Evolutionary conservation across 352 stramenopile genomes (phyloP).

Genomic region (Pythium rishiriense): DNA sequence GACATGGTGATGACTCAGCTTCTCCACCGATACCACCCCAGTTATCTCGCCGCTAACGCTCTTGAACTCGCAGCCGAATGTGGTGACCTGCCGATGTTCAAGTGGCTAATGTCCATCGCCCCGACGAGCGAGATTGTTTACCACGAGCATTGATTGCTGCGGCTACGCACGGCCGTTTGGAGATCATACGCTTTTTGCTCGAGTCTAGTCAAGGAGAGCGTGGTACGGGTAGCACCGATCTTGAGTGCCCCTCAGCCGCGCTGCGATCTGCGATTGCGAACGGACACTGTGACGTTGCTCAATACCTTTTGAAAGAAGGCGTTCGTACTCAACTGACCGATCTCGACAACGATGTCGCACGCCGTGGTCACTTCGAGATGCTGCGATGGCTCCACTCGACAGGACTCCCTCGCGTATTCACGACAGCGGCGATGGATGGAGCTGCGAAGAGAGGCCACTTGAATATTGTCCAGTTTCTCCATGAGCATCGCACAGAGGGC

Average conservation of each 20-base stretch:
- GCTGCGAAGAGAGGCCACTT: constrained; percentile 1
- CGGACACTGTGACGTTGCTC: not conserved
- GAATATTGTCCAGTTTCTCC: constrained; percentile 18
- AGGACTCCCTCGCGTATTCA: not conserved
- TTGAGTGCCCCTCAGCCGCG: not conserved
- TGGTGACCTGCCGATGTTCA: constrained; percentile 1
- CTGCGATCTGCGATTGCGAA: constrained; percentile 8
- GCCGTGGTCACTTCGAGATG: constrained; percentile 3
- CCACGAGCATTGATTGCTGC: not conserved
- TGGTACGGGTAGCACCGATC: not conserved
- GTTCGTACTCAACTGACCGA: constrained; percentile 3
- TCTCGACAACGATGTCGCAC: not conserved
- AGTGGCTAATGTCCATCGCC: constrained; percentile 9
- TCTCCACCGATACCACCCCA: not conserved
- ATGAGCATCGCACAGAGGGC: constrained; percentile 7
- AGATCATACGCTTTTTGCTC: not conserved
- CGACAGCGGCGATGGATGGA: constrained; percentile 12
- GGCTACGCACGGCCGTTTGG: not conserved
- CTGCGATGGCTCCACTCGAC: constrained; percentile 10
- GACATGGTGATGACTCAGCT: not conserved
- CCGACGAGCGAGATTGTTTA: not conserved
- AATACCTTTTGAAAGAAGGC: constrained; percentile 3
- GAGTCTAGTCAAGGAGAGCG: not conserved
- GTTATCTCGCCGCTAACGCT: constrained; percentile 1
- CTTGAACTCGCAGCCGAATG: not conserved